Evolutionary conservation across 202 grass and related monocot genomes (phyloP), one percentile per base, ranked within the genome.

Genomic region (Hordeum pubiflorum): DNA sequence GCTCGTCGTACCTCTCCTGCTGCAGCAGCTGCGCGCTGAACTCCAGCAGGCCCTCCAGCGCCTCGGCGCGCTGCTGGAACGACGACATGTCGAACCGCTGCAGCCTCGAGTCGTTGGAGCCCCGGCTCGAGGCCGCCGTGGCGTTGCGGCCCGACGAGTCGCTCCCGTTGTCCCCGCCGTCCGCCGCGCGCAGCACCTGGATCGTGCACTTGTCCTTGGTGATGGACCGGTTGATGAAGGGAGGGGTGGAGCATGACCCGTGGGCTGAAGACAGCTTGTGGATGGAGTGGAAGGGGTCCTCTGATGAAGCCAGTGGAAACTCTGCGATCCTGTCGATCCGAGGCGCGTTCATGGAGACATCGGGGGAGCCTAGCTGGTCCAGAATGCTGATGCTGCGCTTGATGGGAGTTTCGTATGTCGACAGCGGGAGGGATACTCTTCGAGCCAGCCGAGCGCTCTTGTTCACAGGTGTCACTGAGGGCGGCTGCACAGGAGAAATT

Each of bases 141-240:
- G 85, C 85, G 9, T 91, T 89, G 69, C 83, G 88, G 26, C 90
- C 91, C 0, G 89, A 93, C 2, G 89, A 93, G 71, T 89, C 84
- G 1, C 89, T 91, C 17, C 76, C 91, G 2, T 89, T 89, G 64
- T 93, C 91, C 7, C 79, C 86, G 2, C 90, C 91, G 3, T 90
- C 94, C 0, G 83, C 81, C 0, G 83, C 81, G 12, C 73, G 83
- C 1, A 87, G 89, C 9, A 92, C 91, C 78, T 97, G 94, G 55
- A 97, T 58, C 0, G 87, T 95, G 76, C 90, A 97, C 24, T 97
- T 97, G 76, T 97, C 94, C 79, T 97, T 97, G 27, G 94, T 97
- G 86, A 97, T 92, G 0, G 94, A 94, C 48, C 81, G 90, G 56
- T 92, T 87, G 63, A 86, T 81, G 10, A 21, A 90, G 21, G 86